phyloP scores from a whole-genome alignment of 805 yeast genomes.

The Nakazawaea populi region DNA sequence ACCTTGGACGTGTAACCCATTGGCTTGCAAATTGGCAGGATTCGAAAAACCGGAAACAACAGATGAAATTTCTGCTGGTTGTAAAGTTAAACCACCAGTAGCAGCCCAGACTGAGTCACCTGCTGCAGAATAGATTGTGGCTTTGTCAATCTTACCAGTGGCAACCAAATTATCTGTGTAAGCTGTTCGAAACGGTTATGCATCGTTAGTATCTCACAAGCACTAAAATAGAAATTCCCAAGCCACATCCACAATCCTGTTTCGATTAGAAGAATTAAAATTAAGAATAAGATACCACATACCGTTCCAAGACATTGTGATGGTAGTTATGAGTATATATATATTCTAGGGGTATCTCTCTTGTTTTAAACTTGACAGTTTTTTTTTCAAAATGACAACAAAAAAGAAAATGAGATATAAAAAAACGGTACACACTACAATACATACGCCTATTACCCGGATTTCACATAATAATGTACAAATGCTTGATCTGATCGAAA shows the following conservation, averaged over 20 bases:
- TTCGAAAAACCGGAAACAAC: conserved; percentile 78
- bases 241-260: neutral
- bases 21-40: conserved; percentile 72
- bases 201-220: neutral
- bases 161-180: conserved; percentile 90
- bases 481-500: no score
- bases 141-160: conserved; percentile 85
- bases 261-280: no score
- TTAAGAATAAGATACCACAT: conserved; percentile 14
- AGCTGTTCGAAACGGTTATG: conserved; percentile 39
- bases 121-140: conserved; percentile 89
- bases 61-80: conserved; percentile 63
- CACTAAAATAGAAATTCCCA: neutral
- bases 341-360: no score
- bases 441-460: neutral
- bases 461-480: neutral
- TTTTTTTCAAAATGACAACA: neutral
- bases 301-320: conserved; percentile 43
- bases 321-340: neutral
- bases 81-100: conserved; percentile 58
- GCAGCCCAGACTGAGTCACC: conserved; percentile 96
- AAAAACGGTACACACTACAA: neutral
- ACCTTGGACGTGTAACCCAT: conserved; percentile 80
- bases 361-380: no score
- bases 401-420: neutral